Percentiles rank a stretch among this genome's conserved stretches.
Evolutionary conservation across 129 eudicot species (phyloP).

Genomic region (Cynara cardunculus): DNA sequence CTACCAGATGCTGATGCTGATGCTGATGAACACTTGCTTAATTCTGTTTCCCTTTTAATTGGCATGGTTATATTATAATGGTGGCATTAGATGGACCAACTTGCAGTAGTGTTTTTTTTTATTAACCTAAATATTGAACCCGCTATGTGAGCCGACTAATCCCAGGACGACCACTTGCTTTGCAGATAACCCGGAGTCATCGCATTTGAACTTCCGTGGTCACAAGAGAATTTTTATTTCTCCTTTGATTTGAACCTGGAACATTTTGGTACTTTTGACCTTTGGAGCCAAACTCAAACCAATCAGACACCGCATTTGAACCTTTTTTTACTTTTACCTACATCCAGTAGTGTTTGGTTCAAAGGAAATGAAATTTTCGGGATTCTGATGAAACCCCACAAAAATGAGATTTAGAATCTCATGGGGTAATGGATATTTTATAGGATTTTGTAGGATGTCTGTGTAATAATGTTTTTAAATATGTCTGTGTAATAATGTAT

Average conservation of each 20-base stretch:
- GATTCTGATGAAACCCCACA: neutral
- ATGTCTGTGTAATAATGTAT: neutral
- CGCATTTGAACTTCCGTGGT: no score
- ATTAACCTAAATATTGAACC: no score
- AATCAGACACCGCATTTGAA: no score
- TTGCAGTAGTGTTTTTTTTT: no score
- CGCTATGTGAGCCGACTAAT: no score
- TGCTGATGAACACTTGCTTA: conserved; percentile 17
- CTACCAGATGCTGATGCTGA: conserved; percentile 14
- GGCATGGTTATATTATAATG: conserved; percentile 17
- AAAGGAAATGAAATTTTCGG: neutral
- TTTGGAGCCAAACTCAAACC: no score
- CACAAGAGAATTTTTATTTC: no score
- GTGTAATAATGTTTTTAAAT: neutral
- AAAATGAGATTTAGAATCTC: neutral
- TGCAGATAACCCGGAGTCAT: no score
- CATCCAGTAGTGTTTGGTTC: neutral
- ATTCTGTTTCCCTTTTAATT: conserved; percentile 1
- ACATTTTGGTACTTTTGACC: no score
- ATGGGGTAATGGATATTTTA: neutral
- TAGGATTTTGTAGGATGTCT: neutral
- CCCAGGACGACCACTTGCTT: no score
- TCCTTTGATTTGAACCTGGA: no score
- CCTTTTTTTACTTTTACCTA: no score
- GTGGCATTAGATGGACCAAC: neutral